Percentiles rank a stretch among this genome's conserved stretches.
Evolutionary conservation across 2,329 filamentous ascomycete genomes (phyloP).

Genomic region (Alternaria arbusti): DNA sequence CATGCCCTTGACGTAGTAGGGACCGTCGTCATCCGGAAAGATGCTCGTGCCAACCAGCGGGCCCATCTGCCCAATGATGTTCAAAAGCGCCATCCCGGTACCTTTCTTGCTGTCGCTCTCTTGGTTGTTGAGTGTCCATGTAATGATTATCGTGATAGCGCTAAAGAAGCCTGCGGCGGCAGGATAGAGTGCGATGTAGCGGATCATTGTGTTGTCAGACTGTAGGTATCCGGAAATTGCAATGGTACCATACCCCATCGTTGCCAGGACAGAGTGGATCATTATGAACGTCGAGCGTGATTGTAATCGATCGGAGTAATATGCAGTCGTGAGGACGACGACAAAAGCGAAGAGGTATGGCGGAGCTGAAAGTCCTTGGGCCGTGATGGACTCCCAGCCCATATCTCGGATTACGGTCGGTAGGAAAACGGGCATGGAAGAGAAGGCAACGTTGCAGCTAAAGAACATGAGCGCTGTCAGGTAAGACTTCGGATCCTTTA

Average conservation of each 20-base stretch:
- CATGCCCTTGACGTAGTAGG: slow-evolving; percentile 59
- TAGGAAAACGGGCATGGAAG: slow-evolving; percentile 84
- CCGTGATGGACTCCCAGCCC: slow-evolving; percentile 71
- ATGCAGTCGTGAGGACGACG: slow-evolving; percentile 73
- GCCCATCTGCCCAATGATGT: slow-evolving; percentile 81
- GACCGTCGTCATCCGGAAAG: slow-evolving; percentile 59
- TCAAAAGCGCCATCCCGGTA: slow-evolving; percentile 78
- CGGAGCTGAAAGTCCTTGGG: slow-evolving; percentile 81
- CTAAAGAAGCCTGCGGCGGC: slow-evolving; percentile 84
- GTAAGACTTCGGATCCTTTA: slow-evolving; percentile 73
- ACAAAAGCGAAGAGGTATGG: slow-evolving; percentile 80
- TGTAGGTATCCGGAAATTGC: slow-evolving; percentile 62
- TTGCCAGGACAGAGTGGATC: slow-evolving; percentile 71
- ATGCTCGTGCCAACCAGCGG: slow-evolving; percentile 65
- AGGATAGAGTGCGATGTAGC: slow-evolving; percentile 80
- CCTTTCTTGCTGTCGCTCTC: slow-evolving; percentile 71
- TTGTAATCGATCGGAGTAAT: slow-evolving; percentile 70
- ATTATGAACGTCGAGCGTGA: slow-evolving; percentile 72
- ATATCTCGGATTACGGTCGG: slow-evolving; percentile 79
- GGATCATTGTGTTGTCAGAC: slow-evolving; percentile 43
- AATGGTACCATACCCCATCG: slow-evolving; percentile 65
- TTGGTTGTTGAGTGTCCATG: slow-evolving; percentile 91
- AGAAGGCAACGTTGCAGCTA: slow-evolving; percentile 85
- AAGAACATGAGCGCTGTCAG: slow-evolving; percentile 85
- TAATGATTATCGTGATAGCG: slow-evolving; percentile 82